Evolutionary conservation across 352 stramenopile genomes (phyloP).

Genomic region (Phytophthora lateralis): DNA sequence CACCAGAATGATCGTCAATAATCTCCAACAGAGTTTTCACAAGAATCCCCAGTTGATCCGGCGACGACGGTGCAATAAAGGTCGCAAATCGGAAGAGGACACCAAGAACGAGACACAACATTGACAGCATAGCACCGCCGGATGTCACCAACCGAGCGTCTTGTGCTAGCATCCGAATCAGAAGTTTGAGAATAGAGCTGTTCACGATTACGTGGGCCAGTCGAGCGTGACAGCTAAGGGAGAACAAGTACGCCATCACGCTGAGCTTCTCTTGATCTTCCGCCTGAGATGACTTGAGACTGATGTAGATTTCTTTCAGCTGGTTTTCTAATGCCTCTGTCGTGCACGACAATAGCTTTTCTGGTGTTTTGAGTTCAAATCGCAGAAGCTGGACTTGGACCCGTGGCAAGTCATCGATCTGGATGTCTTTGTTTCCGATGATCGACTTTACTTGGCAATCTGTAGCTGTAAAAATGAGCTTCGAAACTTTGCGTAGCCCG

Average conservation of each 20-base stretch:
- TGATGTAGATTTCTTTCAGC: conserved; percentile 78
- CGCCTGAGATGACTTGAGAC: conserved; percentile 46
- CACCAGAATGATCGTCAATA: neutral
- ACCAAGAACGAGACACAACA: conserved; percentile 66
- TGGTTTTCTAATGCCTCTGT: conserved; percentile 69
- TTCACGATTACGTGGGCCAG: conserved; percentile 86
- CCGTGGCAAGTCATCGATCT: conserved; percentile 36
- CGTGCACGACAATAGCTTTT: conserved; percentile 47
- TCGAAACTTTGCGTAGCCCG: conserved; percentile 50
- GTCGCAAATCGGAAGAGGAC: conserved; percentile 74
- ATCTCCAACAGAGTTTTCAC: conserved; percentile 43
- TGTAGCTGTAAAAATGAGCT: conserved; percentile 62
- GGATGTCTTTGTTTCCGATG: conserved; percentile 56
- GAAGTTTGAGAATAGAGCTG: conserved; percentile 70
- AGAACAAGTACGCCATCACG: conserved; percentile 65
- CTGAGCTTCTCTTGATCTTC: conserved; percentile 48
- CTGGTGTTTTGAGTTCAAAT: conserved; percentile 45
- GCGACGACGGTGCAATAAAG: conserved; percentile 67
- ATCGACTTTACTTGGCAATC: conserved; percentile 72
- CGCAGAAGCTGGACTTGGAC: conserved; percentile 37
- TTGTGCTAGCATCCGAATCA: conserved; percentile 58
- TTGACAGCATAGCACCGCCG: conserved; percentile 33
- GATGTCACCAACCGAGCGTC: conserved; percentile 23
- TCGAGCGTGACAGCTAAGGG: conserved; percentile 53
- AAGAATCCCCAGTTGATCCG: conserved; percentile 58